Base-by-base conservation (phyloP, 228 moss, liverwort and hornwort species). In the Sphagnum magellanicum region DNA sequence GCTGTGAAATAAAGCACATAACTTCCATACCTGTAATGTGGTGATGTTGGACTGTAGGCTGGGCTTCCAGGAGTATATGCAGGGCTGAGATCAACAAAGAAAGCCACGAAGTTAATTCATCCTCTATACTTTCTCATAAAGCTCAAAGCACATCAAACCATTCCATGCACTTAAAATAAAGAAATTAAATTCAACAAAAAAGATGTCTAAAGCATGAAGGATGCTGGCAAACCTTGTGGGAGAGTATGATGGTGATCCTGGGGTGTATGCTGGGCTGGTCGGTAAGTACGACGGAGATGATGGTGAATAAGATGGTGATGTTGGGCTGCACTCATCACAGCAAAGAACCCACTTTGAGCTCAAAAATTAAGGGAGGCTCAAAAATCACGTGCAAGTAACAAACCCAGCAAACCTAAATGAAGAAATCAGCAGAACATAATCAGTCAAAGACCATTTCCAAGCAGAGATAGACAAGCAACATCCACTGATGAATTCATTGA, bases 221-320 rank as follows among this genome's bases (percentile, higher is more conserved):
- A 10, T 11, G 53, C 6, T 53, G 11, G 70, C 68, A 63, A 52
- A 91, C 91, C 94, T 94, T 52, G 96, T 92, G 49, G 96, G 96
- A 65, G 96, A 89, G 72, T 92, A 92, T 5, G 89, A 87, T 55
- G 96, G 96, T 63, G 96, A 91, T 15, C 83, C 87, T 65, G 87
- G 87, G 50, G 83, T 87, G 59, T 87, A 87, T 47, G 84, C 81
- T 67, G 87, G 87, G 68, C 87, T 83, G 5, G 93, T 92, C 11
- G 96, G 93, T 68, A 89, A 79, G 75, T 92, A 96, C 4, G 92
- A 92, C 11, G 89, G 95, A 72, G 95, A 92, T 17, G 92, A 92
- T 65, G 95, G 95, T 58, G 95, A 92, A 75, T 96, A 92, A 5
- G 96, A 89, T 12, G 96, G 93, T 53, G 96, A 97, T 10, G 96